A percentile compares a stretch with the other conserved stretches of the same genome.
phyloP scores from a whole-genome alignment of 257 asterid genomes.

The Coffea eugenioides region DNA sequence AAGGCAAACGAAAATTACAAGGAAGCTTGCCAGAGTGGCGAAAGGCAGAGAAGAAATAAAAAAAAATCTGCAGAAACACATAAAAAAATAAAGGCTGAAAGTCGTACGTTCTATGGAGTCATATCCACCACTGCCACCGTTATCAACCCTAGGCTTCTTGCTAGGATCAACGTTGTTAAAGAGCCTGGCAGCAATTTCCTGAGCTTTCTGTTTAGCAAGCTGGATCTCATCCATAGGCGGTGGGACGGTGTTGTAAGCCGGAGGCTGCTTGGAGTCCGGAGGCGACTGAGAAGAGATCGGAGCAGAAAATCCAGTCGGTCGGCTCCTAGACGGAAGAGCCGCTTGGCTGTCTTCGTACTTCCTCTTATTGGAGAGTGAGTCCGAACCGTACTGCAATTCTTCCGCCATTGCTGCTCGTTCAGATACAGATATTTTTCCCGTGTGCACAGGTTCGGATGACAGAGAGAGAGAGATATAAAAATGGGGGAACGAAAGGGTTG shows the following conservation, averaged over 20 bases:
- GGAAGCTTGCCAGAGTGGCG: background rate
- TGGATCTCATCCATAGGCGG: constrained; percentile 80
- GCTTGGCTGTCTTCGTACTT: constrained; percentile 51
- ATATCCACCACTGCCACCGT: constrained; percentile 59
- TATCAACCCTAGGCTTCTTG: constrained; percentile 69
- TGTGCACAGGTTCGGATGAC: constrained; percentile 6
- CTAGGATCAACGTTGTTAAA: constrained; percentile 60
- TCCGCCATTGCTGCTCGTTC: constrained; percentile 50
- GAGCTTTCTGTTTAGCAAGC: constrained; percentile 89
- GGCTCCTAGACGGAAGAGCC: constrained; percentile 63
- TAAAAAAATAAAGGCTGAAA: background rate
- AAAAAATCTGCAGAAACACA: background rate
- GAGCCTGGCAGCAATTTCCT: constrained; percentile 85
- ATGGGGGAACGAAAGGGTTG: background rate
- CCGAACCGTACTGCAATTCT: constrained; percentile 47
- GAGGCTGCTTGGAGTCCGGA: constrained; percentile 50
- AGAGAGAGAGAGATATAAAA: background rate
- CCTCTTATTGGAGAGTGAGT: constrained; percentile 51
- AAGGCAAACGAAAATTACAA: background rate
- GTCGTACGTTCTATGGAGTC: constrained; percentile 47
- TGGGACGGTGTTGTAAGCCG: constrained; percentile 67
- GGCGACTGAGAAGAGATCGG: constrained; percentile 47
- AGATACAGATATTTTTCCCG: background rate
- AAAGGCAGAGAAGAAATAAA: background rate
- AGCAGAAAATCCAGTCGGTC: constrained; percentile 68